Evolutionary conservation across 345 rosid species (phyloP).

Genomic region (Eucalyptus regnans): DNA sequence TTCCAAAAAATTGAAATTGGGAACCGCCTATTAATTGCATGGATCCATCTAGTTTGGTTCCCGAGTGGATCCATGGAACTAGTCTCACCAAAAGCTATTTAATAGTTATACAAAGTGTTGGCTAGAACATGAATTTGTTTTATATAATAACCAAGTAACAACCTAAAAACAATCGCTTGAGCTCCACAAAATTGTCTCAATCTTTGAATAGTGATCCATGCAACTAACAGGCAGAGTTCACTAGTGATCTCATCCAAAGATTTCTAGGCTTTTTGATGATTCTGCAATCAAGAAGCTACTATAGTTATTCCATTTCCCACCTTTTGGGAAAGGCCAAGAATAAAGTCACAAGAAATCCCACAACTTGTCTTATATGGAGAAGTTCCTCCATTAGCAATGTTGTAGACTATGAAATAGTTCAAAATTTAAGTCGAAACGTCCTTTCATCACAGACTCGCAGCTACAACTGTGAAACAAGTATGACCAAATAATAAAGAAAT

Average conservation of each 20-base stretch:
- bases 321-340: neutral
- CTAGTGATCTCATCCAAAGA: constrained; percentile 76
- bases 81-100: too few species aligned
- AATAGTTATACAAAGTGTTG: neutral
- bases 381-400: constrained; percentile 31
- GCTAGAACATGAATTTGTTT: neutral
- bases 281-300: neutral
- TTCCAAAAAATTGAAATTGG: too few species aligned
- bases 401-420: neutral
- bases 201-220: neutral
- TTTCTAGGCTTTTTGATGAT: constrained; percentile 69
- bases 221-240: constrained; percentile 32
- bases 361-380: constrained; percentile 93
- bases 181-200: neutral
- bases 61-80: too few species aligned
- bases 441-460: neutral
- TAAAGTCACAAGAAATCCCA: constrained; percentile 35
- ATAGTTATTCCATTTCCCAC: neutral
- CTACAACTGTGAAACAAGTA: neutral
- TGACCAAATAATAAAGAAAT: neutral
- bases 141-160: neutral
- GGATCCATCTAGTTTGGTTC: too few species aligned
- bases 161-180: neutral
- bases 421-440: neutral
- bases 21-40: too few species aligned